Percentiles rank a stretch among this genome's conserved stretches.
Evolutionary conservation across 306 rosid genomes (phyloP).

Genomic region (Trifolium dubium): DNA sequence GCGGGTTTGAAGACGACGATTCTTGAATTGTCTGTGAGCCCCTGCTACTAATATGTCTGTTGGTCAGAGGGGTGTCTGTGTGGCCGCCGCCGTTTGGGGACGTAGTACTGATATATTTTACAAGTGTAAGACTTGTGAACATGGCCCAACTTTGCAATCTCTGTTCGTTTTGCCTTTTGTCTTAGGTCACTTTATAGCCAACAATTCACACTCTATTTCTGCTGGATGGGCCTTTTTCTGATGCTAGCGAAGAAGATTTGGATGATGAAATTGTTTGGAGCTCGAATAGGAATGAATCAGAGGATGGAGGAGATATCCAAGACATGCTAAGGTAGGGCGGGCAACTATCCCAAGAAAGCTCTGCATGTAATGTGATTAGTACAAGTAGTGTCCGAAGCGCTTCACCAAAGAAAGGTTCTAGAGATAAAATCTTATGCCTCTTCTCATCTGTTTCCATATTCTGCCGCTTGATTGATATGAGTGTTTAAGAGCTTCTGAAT

Average conservation of each 20-base stretch:
- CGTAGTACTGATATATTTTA: conserved; percentile 77
- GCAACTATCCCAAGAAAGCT: conserved; percentile 77
- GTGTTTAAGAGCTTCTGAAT: conserved; percentile 86
- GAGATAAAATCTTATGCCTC: conserved; percentile 52
- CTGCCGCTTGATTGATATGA: conserved; percentile 76
- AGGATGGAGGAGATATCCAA: conserved; percentile 61
- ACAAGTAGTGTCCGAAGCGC: conserved; percentile 51
- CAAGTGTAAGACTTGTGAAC: conserved; percentile 87
- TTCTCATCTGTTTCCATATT: conserved; percentile 55
- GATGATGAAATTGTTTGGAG: conserved; percentile 51
- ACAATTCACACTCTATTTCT: conserved; percentile 76
- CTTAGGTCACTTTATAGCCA: conserved; percentile 75
- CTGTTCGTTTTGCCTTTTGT: conserved; percentile 80
- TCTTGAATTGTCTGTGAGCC: conserved; percentile 63
- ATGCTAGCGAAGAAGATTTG: conserved; percentile 55
- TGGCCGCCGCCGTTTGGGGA: conserved; percentile 97
- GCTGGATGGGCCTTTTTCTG: conserved; percentile 89
- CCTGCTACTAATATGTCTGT: conserved; percentile 66
- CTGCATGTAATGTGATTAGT: conserved; percentile 60
- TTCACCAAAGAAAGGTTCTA: conserved; percentile 45
- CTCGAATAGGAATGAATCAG: conserved; percentile 50
- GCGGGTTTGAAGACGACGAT: conserved; percentile 53
- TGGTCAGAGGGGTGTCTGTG: conserved; percentile 92
- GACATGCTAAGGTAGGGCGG: conserved; percentile 90
- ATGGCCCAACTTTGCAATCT: conserved; percentile 93